Evolutionary conservation across 176 grass and related monocot genomes (phyloP).

Genomic region (Zoysia pacifica): DNA sequence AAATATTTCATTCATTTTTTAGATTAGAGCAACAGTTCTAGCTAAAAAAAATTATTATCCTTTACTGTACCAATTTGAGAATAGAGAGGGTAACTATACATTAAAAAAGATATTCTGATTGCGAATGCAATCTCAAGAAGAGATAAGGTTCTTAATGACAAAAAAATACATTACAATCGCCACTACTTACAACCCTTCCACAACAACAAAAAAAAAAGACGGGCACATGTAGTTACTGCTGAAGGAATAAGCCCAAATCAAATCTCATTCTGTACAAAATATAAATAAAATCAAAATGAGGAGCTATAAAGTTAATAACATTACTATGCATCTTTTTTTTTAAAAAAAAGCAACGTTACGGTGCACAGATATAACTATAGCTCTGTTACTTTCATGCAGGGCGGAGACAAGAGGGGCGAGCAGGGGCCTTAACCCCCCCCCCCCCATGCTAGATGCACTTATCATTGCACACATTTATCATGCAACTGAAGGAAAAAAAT

Average conservation of each 20-base stretch:
- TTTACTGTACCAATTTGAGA: too few species aligned
- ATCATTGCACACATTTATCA: too few species aligned
- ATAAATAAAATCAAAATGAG: conserved; percentile 7
- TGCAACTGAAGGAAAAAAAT: too few species aligned
- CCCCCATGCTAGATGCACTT: too few species aligned
- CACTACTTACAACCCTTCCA: neutral
- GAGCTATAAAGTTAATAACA: neutral
- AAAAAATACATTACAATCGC: neutral
- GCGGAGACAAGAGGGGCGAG: too few species aligned
- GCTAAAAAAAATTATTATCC: too few species aligned
- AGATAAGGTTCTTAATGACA: neutral
- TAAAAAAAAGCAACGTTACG: conserved; percentile 31
- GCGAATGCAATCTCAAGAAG: neutral
- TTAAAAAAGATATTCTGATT: neutral
- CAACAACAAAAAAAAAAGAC: neutral
- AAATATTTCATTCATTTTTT: neutral
- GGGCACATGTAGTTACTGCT: neutral
- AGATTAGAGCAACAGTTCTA: too few species aligned
- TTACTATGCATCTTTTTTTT: neutral
- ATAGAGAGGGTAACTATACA: too few species aligned
- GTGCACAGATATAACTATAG: conserved; percentile 11
- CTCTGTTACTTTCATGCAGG: conserved; percentile 12
- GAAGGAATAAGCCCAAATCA: conserved; percentile 19
- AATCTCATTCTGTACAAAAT: neutral
- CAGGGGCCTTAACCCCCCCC: too few species aligned